These are phyloP conservation scores for Plectosphaerella sp. DNA, from an alignment of 2,329 filamentous ascomycete species.

Conservation along the genomic window DNA sequence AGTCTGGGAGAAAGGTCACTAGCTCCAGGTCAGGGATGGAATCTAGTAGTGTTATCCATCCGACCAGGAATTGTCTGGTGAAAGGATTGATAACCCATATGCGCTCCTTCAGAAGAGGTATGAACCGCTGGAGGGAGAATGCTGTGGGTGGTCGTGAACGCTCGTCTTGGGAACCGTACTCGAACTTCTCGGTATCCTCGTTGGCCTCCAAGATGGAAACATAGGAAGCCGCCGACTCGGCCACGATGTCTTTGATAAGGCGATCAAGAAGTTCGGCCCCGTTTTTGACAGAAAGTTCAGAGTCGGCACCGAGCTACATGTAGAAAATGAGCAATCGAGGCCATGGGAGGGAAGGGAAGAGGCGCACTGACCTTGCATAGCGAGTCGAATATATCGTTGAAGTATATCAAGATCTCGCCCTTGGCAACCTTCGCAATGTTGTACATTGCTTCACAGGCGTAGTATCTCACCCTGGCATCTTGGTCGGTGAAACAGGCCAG, in stretches of 20 bases:
- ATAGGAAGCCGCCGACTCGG: constrained; percentile 91
- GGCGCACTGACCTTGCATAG: constrained; percentile 73
- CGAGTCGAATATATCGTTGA: constrained; percentile 97
- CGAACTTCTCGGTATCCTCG: constrained; percentile 36
- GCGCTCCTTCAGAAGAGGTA: constrained; percentile 87
- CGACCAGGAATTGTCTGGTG: constrained; percentile 89
- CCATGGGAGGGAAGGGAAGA: neutral
- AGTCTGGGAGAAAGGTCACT: constrained; percentile 87
- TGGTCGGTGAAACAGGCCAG: constrained; percentile 97
- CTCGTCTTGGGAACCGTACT: constrained; percentile 23
- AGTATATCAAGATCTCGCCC: constrained; percentile 93
- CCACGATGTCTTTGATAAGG: constrained; percentile 92
- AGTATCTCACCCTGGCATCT: constrained; percentile 94
- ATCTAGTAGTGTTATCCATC: constrained; percentile 91
- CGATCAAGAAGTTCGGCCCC: constrained; percentile 93
- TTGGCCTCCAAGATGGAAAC: constrained; percentile 77
- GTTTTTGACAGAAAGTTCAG: constrained; percentile 96
- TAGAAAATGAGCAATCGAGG: neutral
- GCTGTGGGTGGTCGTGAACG: constrained; percentile 65
- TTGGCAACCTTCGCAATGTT: constrained; percentile 99
- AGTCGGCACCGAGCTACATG: constrained; percentile 81
- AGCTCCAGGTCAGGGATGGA: constrained; percentile 96
- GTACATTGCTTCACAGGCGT: constrained; percentile 99
- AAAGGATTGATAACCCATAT: constrained; percentile 95
- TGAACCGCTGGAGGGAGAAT: constrained; percentile 87